Percentiles rank a stretch among this genome's conserved stretches.
Conservation (phyloP, 805 yeast species). For the Komagataella pastoris region DNA sequence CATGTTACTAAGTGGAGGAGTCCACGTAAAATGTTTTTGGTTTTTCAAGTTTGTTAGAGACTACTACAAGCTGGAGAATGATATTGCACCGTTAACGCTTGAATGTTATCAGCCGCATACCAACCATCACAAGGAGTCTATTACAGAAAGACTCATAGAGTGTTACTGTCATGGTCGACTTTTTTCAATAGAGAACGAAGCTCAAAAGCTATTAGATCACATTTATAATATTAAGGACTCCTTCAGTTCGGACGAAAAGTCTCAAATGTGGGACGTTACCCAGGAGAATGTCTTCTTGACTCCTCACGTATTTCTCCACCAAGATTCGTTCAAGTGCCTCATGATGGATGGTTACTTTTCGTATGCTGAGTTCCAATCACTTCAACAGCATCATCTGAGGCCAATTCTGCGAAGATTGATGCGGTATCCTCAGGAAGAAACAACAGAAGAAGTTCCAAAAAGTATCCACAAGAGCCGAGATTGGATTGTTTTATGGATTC, state of each 20-base stretch:
- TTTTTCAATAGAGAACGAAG: background rate
- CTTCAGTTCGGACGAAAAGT: background rate
- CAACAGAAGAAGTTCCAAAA: background rate
- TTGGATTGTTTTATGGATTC: background rate
- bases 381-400: background rate
- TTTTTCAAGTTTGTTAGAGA: slow-evolving; percentile 24
- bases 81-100: background rate
- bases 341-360: background rate
- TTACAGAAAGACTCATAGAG: background rate
- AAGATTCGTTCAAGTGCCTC: background rate
- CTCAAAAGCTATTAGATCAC: background rate
- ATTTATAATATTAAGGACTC: background rate
- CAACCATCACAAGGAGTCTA: background rate
- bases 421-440: background rate
- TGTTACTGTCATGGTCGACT: background rate
- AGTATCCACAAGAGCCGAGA: background rate
- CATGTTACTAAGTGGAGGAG: slow-evolving; percentile 28
- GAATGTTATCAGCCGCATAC: background rate
- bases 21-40: slow-evolving; percentile 26
- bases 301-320: background rate
- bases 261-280: background rate
- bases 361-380: background rate
- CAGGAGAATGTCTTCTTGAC: background rate
- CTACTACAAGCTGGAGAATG: background rate
- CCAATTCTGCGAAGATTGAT: background rate